Evolutionary conservation across 495 filamentous ascomycete genomes (phyloP).

Genomic region (Hyaloscypha hepaticicola): DNA sequence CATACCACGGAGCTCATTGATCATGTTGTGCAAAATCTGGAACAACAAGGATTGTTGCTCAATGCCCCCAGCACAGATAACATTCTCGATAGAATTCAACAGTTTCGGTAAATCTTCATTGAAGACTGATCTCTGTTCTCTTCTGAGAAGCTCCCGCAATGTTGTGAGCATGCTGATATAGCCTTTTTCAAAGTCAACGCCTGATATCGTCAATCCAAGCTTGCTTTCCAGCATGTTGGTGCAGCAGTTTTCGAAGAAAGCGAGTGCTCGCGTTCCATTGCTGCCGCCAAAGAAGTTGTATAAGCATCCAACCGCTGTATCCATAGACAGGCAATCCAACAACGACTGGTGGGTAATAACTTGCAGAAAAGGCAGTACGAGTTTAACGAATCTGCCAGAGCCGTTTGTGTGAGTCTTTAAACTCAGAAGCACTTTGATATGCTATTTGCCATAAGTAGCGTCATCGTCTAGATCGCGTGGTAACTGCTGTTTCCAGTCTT

Average conservation of each 20-base stretch:
- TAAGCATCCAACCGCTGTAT: slow-evolving; percentile 23
- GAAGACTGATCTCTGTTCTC: slow-evolving; percentile 21
- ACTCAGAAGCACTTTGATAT: neutral
- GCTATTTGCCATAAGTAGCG: neutral
- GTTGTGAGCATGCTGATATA: slow-evolving; percentile 16
- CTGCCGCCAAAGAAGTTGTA: slow-evolving; percentile 27
- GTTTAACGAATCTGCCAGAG: neutral
- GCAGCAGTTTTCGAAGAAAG: slow-evolving; percentile 17
- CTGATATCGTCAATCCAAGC: neutral
- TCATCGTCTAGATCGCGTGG: neutral
- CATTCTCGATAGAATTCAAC: slow-evolving; percentile 15
- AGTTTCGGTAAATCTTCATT: slow-evolving; percentile 22
- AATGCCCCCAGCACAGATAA: slow-evolving; percentile 14
- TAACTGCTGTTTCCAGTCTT: neutral
- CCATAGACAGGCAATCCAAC: slow-evolving; percentile 25
- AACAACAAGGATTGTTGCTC: neutral
- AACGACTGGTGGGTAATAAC: slow-evolving; percentile 23
- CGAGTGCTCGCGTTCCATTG: slow-evolving; percentile 24
- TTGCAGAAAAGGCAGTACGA: slow-evolving; percentile 17
- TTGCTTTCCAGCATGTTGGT: slow-evolving; percentile 9
- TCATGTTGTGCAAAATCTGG: slow-evolving; percentile 10
- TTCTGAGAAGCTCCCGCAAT: slow-evolving; percentile 18
- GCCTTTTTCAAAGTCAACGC: slow-evolving; percentile 1
- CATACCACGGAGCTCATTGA: slow-evolving; percentile 13
- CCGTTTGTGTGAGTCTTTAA: neutral